Evolutionary conservation across 345 rosid genomes (phyloP).

Genomic region (Carallia pectinifolia): DNA sequence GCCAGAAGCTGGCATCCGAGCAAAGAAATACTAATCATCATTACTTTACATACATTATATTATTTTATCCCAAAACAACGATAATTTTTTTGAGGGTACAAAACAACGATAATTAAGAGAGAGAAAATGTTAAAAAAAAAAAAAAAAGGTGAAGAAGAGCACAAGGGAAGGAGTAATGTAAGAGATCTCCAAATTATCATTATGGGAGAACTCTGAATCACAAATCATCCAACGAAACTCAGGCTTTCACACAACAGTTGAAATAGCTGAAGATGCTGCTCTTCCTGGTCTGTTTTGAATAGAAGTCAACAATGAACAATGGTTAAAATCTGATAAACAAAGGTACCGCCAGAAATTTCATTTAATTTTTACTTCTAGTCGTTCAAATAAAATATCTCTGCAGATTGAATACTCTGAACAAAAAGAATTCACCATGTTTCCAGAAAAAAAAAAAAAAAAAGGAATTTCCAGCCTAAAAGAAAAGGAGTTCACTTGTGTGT

Average conservation of each 20-base stretch:
- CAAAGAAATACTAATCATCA: slow-evolving; percentile 1
- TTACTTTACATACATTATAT: slow-evolving; percentile 9
- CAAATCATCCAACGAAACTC: slow-evolving; percentile 8
- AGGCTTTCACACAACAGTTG: slow-evolving; percentile 80
- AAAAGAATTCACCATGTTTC: too few species aligned
- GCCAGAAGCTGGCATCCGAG: not conserved
- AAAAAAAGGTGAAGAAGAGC: not conserved
- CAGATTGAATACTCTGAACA: too few species aligned
- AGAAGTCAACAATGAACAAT: not conserved
- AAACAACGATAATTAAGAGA: not conserved
- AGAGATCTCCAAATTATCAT: not conserved
- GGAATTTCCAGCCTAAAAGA: too few species aligned
- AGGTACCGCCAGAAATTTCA: too few species aligned
- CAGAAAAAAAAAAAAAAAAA: too few species aligned
- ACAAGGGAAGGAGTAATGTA: not conserved
- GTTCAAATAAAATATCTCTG: too few species aligned
- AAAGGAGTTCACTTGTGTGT: too few species aligned
- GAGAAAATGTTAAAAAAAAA: not conserved
- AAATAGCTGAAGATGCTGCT: slow-evolving; percentile 74
- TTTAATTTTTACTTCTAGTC: too few species aligned
- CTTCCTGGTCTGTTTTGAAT: slow-evolving; percentile 53
- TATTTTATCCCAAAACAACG: not conserved
- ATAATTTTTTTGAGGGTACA: not conserved
- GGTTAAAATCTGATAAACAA: not conserved
- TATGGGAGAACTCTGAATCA: not conserved